Evolutionary conservation across 1,284 basidiomycete species (phyloP), one percentile per base, ranked within the genome.

Genomic region (Leccinum holopus): DNA sequence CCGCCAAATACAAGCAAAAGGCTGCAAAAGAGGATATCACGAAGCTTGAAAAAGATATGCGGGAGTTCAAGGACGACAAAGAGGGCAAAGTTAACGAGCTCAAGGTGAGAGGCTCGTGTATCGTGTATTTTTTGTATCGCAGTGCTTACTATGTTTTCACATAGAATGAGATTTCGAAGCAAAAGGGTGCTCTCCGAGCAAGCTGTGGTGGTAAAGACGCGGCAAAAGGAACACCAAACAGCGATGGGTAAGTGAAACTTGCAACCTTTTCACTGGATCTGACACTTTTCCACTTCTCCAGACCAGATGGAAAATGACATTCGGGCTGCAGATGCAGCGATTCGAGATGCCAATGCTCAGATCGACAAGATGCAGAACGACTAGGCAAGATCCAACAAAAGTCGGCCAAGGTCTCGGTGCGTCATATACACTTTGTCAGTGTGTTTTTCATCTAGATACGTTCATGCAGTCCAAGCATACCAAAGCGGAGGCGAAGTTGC

Each of bases 51-150:
- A 90, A 90, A 72, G 97, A 99, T 75, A 98, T 99, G 95, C 87
- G 87, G 60, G 97, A 99, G 80, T 98, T 99, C 80, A 96, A 97
- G 80, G 90, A 95, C 76, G 96, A 99, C 81, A 97, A 98, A 76
- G 97, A 98, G 62, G 94, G 94, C 55, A 99, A 99, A n/a, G n/a
- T n/a, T 61, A 92, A 92, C 49, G 91, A 98, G 75, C 86, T 99
- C 69, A 97, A 95, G 82, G 94, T 92, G 60, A 53, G 77, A 68
- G 51, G 55, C 39, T 30, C 28, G 3, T 30, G 10, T 18, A 21
- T 1, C 10, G n/a, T 30, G n/a, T 18, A 57, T n/a, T 44, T 59
- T 2, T 63, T 3, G 35, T 35, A 55, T 35, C 18, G 7, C 11
- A 9, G 49, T 56, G 4, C 60, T 72, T 21, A 75, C 41, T 39